These are phyloP conservation scores for Porodaedalea pini DNA, from an alignment of 1,284 basidiomycete genomes.

Conservation along the genomic window DNA sequence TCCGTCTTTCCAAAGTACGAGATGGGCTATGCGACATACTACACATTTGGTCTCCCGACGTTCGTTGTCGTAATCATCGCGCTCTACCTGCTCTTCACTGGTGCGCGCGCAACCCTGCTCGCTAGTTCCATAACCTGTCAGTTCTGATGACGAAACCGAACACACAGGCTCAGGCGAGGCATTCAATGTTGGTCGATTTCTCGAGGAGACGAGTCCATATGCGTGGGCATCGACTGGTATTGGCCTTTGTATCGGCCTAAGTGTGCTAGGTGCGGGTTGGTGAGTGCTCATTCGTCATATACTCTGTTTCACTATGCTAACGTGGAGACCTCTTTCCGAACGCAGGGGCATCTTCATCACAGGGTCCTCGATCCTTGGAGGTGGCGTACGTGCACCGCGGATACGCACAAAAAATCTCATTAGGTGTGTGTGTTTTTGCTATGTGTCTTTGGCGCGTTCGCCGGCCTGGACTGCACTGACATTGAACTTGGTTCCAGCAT, in stretches of 20 bases:
- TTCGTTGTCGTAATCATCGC: constrained; percentile 66
- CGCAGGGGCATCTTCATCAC: constrained; percentile 96
- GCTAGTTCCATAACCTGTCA: constrained; percentile 12
- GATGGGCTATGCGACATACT: constrained; percentile 53
- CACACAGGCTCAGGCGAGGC: constrained; percentile 76
- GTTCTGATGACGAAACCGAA: neutral
- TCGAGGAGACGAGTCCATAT: constrained; percentile 92
- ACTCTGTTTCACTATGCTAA: neutral
- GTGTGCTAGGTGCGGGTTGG: constrained; percentile 95
- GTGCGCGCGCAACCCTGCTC: constrained; percentile 37
- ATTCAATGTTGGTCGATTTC: constrained; percentile 90
- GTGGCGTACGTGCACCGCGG: constrained; percentile 90
- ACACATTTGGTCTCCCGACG: constrained; percentile 61
- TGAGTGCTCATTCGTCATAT: constrained; percentile 38
- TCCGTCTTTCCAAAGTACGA: neutral
- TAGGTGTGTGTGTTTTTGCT: constrained; percentile 54
- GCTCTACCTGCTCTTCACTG: constrained; percentile 85
- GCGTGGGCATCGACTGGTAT: constrained; percentile 91
- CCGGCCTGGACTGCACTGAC: neutral
- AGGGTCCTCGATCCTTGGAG: constrained; percentile 91
- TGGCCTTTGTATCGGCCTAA: constrained; percentile 90
- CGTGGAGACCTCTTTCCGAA: neutral
- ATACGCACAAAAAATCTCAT: constrained; percentile 98
- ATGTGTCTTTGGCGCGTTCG: neutral
- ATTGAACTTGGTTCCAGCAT: constrained; percentile 53